phyloP scores from a whole-genome alignment of 2,329 filamentous ascomycete species.

The Fusarium sp. region DNA sequence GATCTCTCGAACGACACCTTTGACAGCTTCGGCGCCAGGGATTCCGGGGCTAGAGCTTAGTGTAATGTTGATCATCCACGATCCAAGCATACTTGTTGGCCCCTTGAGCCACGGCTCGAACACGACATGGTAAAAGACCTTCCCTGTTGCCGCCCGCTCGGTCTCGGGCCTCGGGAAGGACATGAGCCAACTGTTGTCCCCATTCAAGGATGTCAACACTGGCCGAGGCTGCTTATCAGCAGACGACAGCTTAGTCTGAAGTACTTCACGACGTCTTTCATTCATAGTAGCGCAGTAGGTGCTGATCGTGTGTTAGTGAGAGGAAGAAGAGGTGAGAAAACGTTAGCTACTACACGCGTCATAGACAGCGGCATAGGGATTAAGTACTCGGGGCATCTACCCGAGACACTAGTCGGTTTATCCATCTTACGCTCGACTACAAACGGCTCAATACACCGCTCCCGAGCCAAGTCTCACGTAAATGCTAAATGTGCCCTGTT shows the following conservation, averaged over 20 bases:
- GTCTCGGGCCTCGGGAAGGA: slow-evolving; percentile 46
- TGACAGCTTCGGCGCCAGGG: slow-evolving; percentile 14
- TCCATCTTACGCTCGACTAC: neutral
- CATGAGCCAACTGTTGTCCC: slow-evolving; percentile 51
- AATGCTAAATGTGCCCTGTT: neutral
- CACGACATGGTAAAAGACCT: slow-evolving; percentile 48
- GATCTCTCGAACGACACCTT: slow-evolving; percentile 30
- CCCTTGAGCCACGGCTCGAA: slow-evolving; percentile 50
- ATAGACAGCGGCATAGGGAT: neutral
- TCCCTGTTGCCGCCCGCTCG: slow-evolving; percentile 33
- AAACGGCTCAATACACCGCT: neutral
- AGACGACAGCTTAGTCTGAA: neutral
- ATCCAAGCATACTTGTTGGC: slow-evolving; percentile 23
- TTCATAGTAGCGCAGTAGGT: neutral
- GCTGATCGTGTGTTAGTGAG: neutral
- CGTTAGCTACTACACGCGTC: neutral
- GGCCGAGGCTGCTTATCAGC: slow-evolving; percentile 30
- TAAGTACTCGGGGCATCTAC: neutral
- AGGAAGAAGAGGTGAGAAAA: neutral
- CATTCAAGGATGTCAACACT: slow-evolving; percentile 48
- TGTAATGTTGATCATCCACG: slow-evolving; percentile 40
- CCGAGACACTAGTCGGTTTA: neutral
- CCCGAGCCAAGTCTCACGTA: neutral
- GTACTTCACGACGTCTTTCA: neutral
- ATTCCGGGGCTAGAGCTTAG: slow-evolving; percentile 3